Evolutionary conservation across 257 asterid genomes (phyloP).

Genomic region (Jacaranda mimosifolia): DNA sequence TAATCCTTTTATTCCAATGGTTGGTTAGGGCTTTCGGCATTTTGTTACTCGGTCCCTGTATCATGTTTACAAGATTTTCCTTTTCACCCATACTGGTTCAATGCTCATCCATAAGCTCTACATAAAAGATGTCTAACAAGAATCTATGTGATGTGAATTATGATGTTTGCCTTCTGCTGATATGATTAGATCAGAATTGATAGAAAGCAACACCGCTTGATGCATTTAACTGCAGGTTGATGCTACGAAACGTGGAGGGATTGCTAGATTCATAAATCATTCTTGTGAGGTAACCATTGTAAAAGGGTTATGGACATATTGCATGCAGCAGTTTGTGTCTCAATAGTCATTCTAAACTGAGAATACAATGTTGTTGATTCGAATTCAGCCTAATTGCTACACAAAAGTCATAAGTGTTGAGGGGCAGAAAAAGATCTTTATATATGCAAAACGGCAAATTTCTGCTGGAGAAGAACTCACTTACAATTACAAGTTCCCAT

Average conservation of each 20-base stretch:
- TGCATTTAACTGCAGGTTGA: conserved; percentile 73
- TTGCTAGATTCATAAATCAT: conserved; percentile 96
- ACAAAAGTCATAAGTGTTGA: conserved; percentile 97
- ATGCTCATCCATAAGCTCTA: conserved; percentile 18
- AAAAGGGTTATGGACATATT: conserved; percentile 28
- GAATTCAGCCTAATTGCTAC: conserved; percentile 95
- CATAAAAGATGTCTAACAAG: conserved; percentile 27
- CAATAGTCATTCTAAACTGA: conserved; percentile 30
- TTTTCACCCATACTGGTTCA: conserved; percentile 1
- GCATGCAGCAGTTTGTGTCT: conserved; percentile 28
- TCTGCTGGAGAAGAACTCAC: conserved; percentile 95
- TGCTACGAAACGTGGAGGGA: conserved; percentile 98
- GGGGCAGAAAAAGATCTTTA: conserved; percentile 95
- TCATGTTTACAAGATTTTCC: conserved; percentile 2
- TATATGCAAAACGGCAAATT: conserved; percentile 94
- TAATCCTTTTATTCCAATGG: conserved; percentile 10
- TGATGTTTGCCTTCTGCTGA: conserved; percentile 17
- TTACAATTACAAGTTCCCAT: conserved; percentile 94
- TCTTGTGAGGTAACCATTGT: conserved; percentile 88
- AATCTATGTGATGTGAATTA: not conserved
- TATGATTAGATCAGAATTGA: conserved; percentile 24
- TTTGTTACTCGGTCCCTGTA: conserved; percentile 19
- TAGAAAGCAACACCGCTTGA: conserved; percentile 3
- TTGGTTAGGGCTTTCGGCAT: conserved; percentile 2
- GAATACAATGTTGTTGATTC: conserved; percentile 33